phyloP scores from a whole-genome alignment of 768 basidiomycete species.

The Calocybe indica region DNA sequence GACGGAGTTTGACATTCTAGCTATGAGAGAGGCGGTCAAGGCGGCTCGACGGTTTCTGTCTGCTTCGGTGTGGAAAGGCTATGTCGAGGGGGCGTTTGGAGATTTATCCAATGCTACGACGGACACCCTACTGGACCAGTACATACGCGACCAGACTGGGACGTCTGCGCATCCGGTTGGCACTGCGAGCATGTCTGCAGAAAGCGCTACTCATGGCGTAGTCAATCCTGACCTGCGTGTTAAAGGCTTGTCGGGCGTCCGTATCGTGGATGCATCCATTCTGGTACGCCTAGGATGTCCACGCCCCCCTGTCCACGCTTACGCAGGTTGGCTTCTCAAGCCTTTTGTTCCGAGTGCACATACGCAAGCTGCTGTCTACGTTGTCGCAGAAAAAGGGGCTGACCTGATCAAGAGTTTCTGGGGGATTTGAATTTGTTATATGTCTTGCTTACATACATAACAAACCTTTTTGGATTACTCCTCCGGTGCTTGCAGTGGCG shows the following conservation, averaged over 20 bases:
- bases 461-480: neutral
- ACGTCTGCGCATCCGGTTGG: slow-evolving; percentile 7
- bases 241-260: slow-evolving; percentile 9
- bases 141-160: slow-evolving; percentile 5
- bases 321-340: neutral
- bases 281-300: slow-evolving; percentile 6
- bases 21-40: slow-evolving; percentile 12
- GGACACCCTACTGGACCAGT: slow-evolving; percentile 3
- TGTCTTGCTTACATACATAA: neutral
- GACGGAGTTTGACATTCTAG: slow-evolving; percentile 7
- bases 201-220: slow-evolving; percentile 8
- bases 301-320: neutral
- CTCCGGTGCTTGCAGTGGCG: neutral
- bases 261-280: slow-evolving; percentile 14
- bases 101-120: slow-evolving; percentile 7
- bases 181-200: slow-evolving; percentile 9
- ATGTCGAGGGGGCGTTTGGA: slow-evolving; percentile 6
- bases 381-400: slow-evolving; percentile 9
- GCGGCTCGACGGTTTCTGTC: slow-evolving; percentile 9
- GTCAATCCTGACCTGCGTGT: slow-evolving; percentile 12
- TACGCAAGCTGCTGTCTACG: slow-evolving; percentile 10
- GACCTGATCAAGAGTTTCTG: slow-evolving; percentile 8
- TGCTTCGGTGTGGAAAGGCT: slow-evolving; percentile 9
- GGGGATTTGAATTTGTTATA: neutral
- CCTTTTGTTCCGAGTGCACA: slow-evolving; percentile 9